phyloP scores from a whole-genome alignment of 1,139 yeast genomes.

The Magnusiomyces suaveolens region DNA sequence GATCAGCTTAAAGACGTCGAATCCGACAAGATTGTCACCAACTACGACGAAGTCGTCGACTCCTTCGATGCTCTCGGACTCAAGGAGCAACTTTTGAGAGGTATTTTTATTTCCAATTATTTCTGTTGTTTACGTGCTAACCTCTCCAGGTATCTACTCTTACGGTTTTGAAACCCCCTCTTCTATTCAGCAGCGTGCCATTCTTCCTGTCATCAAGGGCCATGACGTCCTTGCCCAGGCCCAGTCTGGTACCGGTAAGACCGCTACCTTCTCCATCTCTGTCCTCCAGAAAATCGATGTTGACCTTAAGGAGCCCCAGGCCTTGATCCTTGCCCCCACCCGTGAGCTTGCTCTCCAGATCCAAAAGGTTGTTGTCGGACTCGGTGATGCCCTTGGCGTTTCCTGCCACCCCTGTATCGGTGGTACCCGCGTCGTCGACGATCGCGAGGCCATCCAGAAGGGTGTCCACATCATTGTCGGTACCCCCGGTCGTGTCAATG shows the following conservation, averaged over 20 bases:
- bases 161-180: slow-evolving; percentile 94
- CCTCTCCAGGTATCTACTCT: slow-evolving; percentile 58
- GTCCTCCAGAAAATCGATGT: slow-evolving; percentile 74
- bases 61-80: slow-evolving; percentile 37
- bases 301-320: slow-evolving; percentile 57
- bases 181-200: slow-evolving; percentile 91
- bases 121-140: background rate
- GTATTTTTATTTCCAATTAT: slow-evolving; percentile 15
- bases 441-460: slow-evolving; percentile 55
- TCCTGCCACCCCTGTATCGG: slow-evolving; percentile 90
- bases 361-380: slow-evolving; percentile 68
- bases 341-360: slow-evolving; percentile 90
- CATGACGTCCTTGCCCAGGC: slow-evolving; percentile 95
- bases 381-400: slow-evolving; percentile 76
- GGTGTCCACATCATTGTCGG: slow-evolving; percentile 95
- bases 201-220: slow-evolving; percentile 82
- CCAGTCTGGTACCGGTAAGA: slow-evolving; percentile 96
- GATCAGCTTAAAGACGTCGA: slow-evolving; percentile 74
- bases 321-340: slow-evolving; percentile 87
- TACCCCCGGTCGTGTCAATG: slow-evolving; percentile 90
- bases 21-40: slow-evolving; percentile 79
- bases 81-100: slow-evolving; percentile 37
- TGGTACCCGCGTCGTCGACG: slow-evolving; percentile 78
- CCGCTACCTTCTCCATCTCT: slow-evolving; percentile 92
- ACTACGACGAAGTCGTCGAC: slow-evolving; percentile 96